A percentile compares a stretch with the other conserved stretches of the same genome.
Conservation (phyloP, 441 rosid genomes). For the Pelargonium fulgidum region DNA sequence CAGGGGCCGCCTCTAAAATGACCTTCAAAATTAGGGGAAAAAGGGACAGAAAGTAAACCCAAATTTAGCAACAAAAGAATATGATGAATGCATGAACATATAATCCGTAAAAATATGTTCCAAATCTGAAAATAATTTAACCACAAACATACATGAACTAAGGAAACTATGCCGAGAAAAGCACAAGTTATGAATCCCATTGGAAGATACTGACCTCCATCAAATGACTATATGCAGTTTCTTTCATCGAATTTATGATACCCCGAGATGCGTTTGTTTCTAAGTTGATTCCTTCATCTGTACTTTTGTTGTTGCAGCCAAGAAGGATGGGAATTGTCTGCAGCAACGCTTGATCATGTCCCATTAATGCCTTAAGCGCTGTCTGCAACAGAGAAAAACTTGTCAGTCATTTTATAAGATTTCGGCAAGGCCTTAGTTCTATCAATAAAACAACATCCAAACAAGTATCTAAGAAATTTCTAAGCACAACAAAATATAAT, state of each 20-base stretch:
- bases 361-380: constrained; percentile 56
- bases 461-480: not conserved
- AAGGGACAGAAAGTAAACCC: not conserved
- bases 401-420: not conserved
- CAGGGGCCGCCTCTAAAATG: constrained; percentile 73
- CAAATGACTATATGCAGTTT: constrained; percentile 80
- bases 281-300: constrained; percentile 36
- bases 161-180: not conserved
- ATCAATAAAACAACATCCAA: not conserved
- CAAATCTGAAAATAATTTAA: no score
- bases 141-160: not conserved
- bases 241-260: constrained; percentile 50
- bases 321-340: constrained; percentile 59
- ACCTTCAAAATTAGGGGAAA: constrained; percentile 42
- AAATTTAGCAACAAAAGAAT: constrained; percentile 4
- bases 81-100: not conserved
- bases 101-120: not conserved
- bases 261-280: constrained; percentile 31
- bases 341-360: constrained; percentile 52
- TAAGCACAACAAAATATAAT: not conserved
- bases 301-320: constrained; percentile 41
- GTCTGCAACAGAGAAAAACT: constrained; percentile 47
- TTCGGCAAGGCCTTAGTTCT: not conserved
- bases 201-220: constrained; percentile 55
- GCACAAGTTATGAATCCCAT: not conserved